Evolutionary conservation across 1,284 basidiomycete genomes (phyloP), one percentile per base, ranked within the genome.

Genomic region (Pyrrhoderma noxium): DNA sequence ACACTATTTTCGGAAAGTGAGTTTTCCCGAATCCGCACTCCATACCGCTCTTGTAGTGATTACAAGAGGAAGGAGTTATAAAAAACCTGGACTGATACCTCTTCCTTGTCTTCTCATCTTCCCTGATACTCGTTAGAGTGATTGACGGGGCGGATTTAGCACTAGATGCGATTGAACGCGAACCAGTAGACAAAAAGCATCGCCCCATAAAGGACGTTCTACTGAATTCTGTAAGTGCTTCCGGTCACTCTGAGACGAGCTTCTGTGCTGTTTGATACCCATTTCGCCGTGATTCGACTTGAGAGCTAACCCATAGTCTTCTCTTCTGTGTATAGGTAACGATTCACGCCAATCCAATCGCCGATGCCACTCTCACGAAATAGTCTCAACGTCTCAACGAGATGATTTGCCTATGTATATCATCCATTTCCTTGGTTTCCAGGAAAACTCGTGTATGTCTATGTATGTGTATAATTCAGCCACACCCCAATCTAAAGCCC

Each of bases 261-360:
- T 43, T 39, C 35, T 39, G 34, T 38, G 25, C 31, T 43, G 4
- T 25, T 19, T 44, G 7, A 4, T 7, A 25, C 16, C 16, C 42
- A 19, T 22, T 44, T 21, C 8, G 8, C 14, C 34, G 8, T 46
- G 8, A 46, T 46, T 45, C n/a, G 18, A 41, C 13, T 50, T 31
- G 27, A 18, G 31, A 34, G 27, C 47, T 56, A 39, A 56, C 47
- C 21, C 19, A 38, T 34, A 43, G 49, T 41, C 27, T 42, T 44
- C 21, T 21, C 39, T 9, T 35, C 42, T 55, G 38, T 21, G 51
- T 55, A 23, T 65, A 93, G 89, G 72, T 96, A 36, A 93, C 90
- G 8, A 88, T 98, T 31, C 95, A 99, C 64, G 89, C 94, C 31
- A 99, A 99, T 67, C 95, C 95, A 8, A 80, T 93, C 53, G 92